A percentile compares a stretch with the other conserved stretches of the same genome.
phyloP scores from a whole-genome alignment of 257 asterid genomes.

The Voacanga thouarsii region DNA sequence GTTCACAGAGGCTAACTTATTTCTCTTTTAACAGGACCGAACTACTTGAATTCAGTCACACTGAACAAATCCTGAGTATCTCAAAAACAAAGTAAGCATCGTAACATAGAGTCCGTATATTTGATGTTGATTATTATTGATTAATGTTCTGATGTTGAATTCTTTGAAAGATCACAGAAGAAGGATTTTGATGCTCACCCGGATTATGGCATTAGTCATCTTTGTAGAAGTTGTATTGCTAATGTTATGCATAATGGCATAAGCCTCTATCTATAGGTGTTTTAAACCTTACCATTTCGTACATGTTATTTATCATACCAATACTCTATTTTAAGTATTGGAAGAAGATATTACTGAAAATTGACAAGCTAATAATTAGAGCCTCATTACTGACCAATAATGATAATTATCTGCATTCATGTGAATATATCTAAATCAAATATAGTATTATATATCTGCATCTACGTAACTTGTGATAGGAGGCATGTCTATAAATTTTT shows the following conservation, averaged over 20 bases:
- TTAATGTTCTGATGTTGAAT: not conserved
- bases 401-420: not conserved
- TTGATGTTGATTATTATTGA: not conserved
- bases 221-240: too few species aligned
- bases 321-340: too few species aligned
- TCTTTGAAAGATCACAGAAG: not conserved
- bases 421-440: not conserved
- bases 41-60: conserved; percentile 74
- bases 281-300: too few species aligned
- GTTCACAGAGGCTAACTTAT: conserved; percentile 1
- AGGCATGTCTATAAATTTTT: not conserved
- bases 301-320: too few species aligned
- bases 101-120: not conserved
- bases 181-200: not conserved
- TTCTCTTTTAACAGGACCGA: conserved; percentile 59
- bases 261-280: too few species aligned
- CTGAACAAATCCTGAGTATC: conserved; percentile 92
- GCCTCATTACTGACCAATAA: not conserved
- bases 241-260: too few species aligned
- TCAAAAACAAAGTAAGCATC: conserved; percentile 64
- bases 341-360: too few species aligned
- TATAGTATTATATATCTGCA: not conserved
- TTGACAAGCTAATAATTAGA: too few species aligned
- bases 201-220: not conserved
- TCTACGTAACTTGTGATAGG: not conserved